Percentiles rank a stretch among this genome's conserved stretches.
Evolutionary conservation across 306 rosid genomes (phyloP).

Genomic region (Vigna hirtella): DNA sequence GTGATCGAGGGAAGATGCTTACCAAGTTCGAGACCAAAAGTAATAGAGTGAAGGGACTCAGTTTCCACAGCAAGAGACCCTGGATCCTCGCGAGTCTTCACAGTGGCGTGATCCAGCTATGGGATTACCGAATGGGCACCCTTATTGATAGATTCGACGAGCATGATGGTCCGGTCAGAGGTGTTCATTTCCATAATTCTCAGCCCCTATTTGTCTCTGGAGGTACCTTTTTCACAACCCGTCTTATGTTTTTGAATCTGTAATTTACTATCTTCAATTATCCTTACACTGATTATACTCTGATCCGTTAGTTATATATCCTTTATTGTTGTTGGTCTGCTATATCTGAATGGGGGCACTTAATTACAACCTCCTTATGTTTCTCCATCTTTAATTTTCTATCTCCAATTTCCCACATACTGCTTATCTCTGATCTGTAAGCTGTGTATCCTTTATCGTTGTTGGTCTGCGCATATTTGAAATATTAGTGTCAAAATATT

Average conservation of each 20-base stretch:
- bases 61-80: slow-evolving; percentile 94
- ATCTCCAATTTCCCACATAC: neutral
- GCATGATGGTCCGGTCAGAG: slow-evolving; percentile 99
- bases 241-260: neutral
- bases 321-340: slow-evolving; percentile 13
- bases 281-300: neutral
- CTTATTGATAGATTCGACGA: slow-evolving; percentile 92
- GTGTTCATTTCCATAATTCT: slow-evolving; percentile 95
- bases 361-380: slow-evolving; percentile 2
- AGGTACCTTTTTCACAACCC: slow-evolving; percentile 57
- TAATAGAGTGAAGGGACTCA: slow-evolving; percentile 96
- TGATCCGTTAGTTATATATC: slow-evolving; percentile 39
- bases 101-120: slow-evolving; percentile 99
- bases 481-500: neutral
- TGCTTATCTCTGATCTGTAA: slow-evolving; percentile 42
- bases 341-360: slow-evolving; percentile 1
- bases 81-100: slow-evolving; percentile 99
- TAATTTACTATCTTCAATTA: neutral
- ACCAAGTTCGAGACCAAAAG: slow-evolving; percentile 98
- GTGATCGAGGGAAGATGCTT: slow-evolving; percentile 71
- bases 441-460: neutral
- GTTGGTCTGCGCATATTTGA: slow-evolving; percentile 27
- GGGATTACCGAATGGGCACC: slow-evolving; percentile 99
- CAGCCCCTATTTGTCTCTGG: slow-evolving; percentile 98
- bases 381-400: neutral